Base-by-base conservation (phyloP, 2,329 filamentous ascomycete species). In the Aspergillus novoparasiticus region DNA sequence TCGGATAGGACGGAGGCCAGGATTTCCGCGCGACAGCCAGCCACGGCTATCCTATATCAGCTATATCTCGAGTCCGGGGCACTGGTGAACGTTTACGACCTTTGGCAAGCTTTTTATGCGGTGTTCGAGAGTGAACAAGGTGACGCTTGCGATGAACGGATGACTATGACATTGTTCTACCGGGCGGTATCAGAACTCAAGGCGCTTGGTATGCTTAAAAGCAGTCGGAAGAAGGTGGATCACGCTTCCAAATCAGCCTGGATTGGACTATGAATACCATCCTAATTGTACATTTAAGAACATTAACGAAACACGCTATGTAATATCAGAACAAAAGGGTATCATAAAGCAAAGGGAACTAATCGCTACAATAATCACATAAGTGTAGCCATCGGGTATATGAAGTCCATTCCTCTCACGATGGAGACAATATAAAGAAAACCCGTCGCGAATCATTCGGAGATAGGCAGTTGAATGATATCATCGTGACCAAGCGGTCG, bases 141-240 rank as follows among this genome's bases (percentile, higher is more conserved):
- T 10, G 67, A 72, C 21, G 58, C 62, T 11, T 76, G 68, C 28
- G 71, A 79, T 60, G 73, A 78, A 56, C 71, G 72, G 14, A 70
- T 75, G 59, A 69, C 75, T 41, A 83, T 93, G 79, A 88, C 93
- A 48, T 80, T 91, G 63, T 99, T 98, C 78, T 97, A 97, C 77
- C 86, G 89, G 64, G 91, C 87, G 6, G 78, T 98, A 66, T 92
- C 94, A 0, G 95, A 99, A 77, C 78, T 99, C 75, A 90, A 89
- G 76, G 87, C 89, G 59, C 83, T 99, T 72, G 95, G 95, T 9
- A 90, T 97, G 79, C 85, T 98, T 65, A 97, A 95, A 81, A 85
- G 86, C 65, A 98, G 90, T 73, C 91, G 90, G 79, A 97, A 94
- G 83, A 97, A 96, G 83, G 87, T 89, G 28, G 95, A 98, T 75